A percentile compares a stretch with the other conserved stretches of the same genome.
These are phyloP conservation scores for Senna tora DNA, from an alignment of 306 rosid species.

Conservation along the genomic window DNA sequence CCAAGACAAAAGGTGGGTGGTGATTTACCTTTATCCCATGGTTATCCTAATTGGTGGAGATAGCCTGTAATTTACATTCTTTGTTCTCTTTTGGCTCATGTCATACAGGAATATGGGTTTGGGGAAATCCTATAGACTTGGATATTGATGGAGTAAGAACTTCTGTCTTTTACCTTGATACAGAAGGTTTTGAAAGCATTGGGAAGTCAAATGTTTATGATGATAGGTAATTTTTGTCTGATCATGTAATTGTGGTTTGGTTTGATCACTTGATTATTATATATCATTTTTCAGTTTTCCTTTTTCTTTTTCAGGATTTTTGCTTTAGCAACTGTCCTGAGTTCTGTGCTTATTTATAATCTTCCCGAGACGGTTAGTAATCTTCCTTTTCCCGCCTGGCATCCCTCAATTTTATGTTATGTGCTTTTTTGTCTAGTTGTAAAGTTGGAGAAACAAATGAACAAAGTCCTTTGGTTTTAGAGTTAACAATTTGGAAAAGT, in stretches of 20 bases:
- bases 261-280: neutral
- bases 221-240: slow-evolving; percentile 72
- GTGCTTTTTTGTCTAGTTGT: slow-evolving; percentile 26
- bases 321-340: slow-evolving; percentile 90
- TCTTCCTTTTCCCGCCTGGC: neutral
- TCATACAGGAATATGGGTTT: slow-evolving; percentile 85
- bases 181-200: slow-evolving; percentile 94
- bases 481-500: slow-evolving; percentile 1
- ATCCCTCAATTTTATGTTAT: slow-evolving; percentile 8
- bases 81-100: slow-evolving; percentile 25
- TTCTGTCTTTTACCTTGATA: slow-evolving; percentile 85
- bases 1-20: slow-evolving; percentile 82
- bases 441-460: neutral
- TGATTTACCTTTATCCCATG: slow-evolving; percentile 40
- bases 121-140: slow-evolving; percentile 87
- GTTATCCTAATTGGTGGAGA: slow-evolving; percentile 31
- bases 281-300: slow-evolving; percentile 17
- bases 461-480: slow-evolving; percentile 1
- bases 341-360: slow-evolving; percentile 90
- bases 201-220: slow-evolving; percentile 97
- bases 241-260: slow-evolving; percentile 28
- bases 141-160: slow-evolving; percentile 81
- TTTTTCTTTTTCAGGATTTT: slow-evolving; percentile 70
- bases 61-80: neutral
- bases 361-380: slow-evolving; percentile 87